Conservation (phyloP, 73 alveolate genomes). For the Tetrahymena thermophila region DNA sequence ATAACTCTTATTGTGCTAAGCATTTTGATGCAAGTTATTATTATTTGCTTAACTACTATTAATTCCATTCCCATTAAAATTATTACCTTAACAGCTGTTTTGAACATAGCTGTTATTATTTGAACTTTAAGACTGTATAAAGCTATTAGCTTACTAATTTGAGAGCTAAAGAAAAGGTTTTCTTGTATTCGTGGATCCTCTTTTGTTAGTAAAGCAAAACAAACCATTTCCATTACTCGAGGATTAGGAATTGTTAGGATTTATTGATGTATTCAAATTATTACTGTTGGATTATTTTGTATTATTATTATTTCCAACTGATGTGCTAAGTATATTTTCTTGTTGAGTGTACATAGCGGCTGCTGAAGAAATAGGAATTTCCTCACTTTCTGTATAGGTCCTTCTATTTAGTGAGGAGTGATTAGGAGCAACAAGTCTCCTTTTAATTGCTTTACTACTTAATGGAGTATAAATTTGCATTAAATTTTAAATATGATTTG, state of each 20-base stretch:
- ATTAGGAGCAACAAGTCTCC: neutral
- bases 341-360: neutral
- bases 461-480: neutral
- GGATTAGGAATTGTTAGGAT: neutral
- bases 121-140: neutral
- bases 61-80: neutral
- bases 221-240: neutral
- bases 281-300: neutral
- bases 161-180: neutral
- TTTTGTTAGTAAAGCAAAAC: neutral
- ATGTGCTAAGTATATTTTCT: neutral
- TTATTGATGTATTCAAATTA: neutral
- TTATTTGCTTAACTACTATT: neutral
- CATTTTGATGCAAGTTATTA: neutral
- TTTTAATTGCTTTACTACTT: neutral
- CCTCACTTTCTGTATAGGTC: neutral
- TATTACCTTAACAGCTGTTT: neutral
- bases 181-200: neutral
- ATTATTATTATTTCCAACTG: neutral
- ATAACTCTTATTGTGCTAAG: neutral
- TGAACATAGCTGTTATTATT: neutral
- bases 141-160: neutral
- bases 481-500: neutral
- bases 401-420: neutral
- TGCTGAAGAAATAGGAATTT: neutral